A percentile compares a stretch with the other conserved stretches of the same genome.
These are phyloP conservation scores for Aspergillus calidoustus DNA, from an alignment of 2,329 filamentous ascomycete genomes.

Conservation along the genomic window DNA sequence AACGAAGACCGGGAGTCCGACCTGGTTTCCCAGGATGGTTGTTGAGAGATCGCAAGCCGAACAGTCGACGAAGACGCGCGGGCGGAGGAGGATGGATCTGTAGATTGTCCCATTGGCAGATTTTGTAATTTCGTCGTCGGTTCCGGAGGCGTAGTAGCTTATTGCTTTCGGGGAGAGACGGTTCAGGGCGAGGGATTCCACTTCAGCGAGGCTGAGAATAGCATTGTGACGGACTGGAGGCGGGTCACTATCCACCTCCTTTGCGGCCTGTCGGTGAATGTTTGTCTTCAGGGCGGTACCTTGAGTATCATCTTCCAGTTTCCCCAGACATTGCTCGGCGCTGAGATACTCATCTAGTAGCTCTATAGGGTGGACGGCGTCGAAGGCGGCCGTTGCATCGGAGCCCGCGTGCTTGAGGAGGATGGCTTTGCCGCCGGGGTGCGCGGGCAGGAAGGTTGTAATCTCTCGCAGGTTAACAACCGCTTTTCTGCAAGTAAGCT, in stretches of 20 bases:
- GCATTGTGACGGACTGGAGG: slow-evolving; percentile 47
- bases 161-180: slow-evolving; percentile 80
- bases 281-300: too few relatives aligned
- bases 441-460: slow-evolving; percentile 69
- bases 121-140: slow-evolving; percentile 81
- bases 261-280: not conserved
- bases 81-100: slow-evolving; percentile 81
- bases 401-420: slow-evolving; percentile 83
- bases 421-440: slow-evolving; percentile 82
- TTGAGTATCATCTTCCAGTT: slow-evolving; percentile 36
- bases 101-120: slow-evolving; percentile 79
- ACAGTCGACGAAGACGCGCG: slow-evolving; percentile 87
- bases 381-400: slow-evolving; percentile 90
- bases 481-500: too few relatives aligned
- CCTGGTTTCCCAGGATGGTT: slow-evolving; percentile 71
- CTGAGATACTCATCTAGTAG: slow-evolving; percentile 80
- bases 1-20: slow-evolving; percentile 79
- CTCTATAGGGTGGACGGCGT: slow-evolving; percentile 85
- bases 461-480: too few relatives aligned
- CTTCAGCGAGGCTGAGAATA: slow-evolving; percentile 83
- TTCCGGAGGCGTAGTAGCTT: slow-evolving; percentile 90
- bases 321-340: slow-evolving; percentile 73
- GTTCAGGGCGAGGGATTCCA: slow-evolving; percentile 77
- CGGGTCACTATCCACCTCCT: too few relatives aligned
- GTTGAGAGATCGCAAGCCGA: slow-evolving; percentile 76